These are phyloP conservation scores for Mortierella sp. DNA, from an alignment of 371 early-diverging fungal genomes.

Conservation along the genomic window DNA sequence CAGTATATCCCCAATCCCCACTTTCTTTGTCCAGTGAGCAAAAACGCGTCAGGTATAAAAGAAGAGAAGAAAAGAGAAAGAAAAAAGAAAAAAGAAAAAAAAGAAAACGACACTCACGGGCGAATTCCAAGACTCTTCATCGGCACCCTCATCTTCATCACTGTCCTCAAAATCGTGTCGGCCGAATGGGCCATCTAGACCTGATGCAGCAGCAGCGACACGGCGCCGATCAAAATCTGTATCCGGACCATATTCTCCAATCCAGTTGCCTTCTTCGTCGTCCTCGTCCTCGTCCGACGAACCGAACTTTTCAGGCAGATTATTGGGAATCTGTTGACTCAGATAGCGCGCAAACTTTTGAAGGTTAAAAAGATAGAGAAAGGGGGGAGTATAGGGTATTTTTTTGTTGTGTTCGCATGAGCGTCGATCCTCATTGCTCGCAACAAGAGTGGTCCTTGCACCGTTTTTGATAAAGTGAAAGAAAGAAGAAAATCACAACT, in stretches of 20 bases:
- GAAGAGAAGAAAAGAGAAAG: no score
- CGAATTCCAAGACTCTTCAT: conserved; percentile 39
- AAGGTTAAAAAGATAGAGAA: conserved; percentile 5
- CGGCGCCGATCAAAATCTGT: conserved; percentile 35
- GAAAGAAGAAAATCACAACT: conserved; percentile 4
- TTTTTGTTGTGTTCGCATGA: conserved; percentile 1
- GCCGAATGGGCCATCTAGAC: conserved; percentile 31
- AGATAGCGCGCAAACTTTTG: conserved; percentile 73
- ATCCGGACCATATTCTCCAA: conserved; percentile 23
- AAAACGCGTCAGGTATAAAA: no score
- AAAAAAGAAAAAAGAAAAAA: no score
- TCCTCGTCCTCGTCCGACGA: conserved; percentile 63
- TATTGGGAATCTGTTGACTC: conserved; percentile 67
- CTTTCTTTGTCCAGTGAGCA: no score
- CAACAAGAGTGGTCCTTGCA: no score
- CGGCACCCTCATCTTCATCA: conserved; percentile 43
- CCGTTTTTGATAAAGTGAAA: not conserved
- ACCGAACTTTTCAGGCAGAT: conserved; percentile 68
- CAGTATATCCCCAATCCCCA: no score
- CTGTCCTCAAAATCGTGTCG: conserved; percentile 40
- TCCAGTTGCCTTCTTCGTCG: conserved; percentile 61
- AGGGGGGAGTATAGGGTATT: not conserved
- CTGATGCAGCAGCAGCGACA: conserved; percentile 14
- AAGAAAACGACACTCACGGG: conserved; percentile 17
- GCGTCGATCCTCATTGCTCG: conserved; percentile 2